Evolutionary conservation across 2,329 filamentous ascomycete species (phyloP).

Genomic region (Aureobasidium mangrovei): DNA sequence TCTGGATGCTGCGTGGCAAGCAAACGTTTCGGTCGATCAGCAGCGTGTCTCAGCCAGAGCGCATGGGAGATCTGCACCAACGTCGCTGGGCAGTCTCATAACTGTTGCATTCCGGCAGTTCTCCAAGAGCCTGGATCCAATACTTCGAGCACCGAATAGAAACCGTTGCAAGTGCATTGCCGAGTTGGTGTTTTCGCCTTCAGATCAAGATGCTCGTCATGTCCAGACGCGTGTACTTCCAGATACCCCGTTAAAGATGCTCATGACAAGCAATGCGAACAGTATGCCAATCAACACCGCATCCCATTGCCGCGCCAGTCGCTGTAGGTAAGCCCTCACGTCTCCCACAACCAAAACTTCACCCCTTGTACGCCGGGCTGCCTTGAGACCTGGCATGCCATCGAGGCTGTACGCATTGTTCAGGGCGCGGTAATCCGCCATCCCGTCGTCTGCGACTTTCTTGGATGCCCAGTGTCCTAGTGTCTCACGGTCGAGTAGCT

Average conservation of each 20-base stretch:
- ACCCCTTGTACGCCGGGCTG: conserved; percentile 43
- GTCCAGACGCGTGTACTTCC: too few relatives aligned
- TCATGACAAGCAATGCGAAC: conserved; percentile 15
- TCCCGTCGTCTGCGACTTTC: conserved; percentile 40
- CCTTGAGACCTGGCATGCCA: conserved; percentile 48
- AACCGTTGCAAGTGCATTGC: too few relatives aligned
- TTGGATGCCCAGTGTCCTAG: conserved; percentile 45
- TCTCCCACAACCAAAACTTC: conserved; percentile 41
- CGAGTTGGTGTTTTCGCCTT: too few relatives aligned
- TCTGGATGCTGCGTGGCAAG: too few relatives aligned
- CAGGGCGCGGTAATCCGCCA: conserved; percentile 48
- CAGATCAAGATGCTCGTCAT: too few relatives aligned
- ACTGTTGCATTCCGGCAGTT: too few relatives aligned
- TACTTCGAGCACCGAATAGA: too few relatives aligned
- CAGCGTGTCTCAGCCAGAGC: too few relatives aligned
- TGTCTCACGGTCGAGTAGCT: conserved; percentile 44
- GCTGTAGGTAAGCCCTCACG: conserved; percentile 13
- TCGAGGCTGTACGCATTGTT: conserved; percentile 52
- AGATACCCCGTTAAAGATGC: not conserved
- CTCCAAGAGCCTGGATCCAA: too few relatives aligned
- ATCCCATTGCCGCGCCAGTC: conserved; percentile 20
- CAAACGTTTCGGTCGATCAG: too few relatives aligned
- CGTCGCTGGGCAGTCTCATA: too few relatives aligned
- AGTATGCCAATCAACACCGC: conserved; percentile 20
- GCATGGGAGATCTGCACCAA: too few relatives aligned